These are phyloP conservation scores for Amborella trichopoda DNA, from an alignment of 164 flowering plant genomes.

Conservation along the genomic window DNA sequence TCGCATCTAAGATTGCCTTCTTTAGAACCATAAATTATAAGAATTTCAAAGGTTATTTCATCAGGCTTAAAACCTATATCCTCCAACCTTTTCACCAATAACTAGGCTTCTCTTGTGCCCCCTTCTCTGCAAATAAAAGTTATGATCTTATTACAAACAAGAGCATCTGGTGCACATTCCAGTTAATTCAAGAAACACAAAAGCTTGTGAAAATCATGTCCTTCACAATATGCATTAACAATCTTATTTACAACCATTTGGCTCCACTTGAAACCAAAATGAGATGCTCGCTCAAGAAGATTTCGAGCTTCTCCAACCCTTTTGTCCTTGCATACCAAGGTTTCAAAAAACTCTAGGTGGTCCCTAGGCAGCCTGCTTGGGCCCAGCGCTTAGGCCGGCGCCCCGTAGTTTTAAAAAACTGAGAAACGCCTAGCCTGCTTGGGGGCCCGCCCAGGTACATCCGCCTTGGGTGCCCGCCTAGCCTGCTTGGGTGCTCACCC, in stretches of 20 bases:
- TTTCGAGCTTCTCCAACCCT: conserved; percentile 60
- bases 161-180: conserved; percentile 28
- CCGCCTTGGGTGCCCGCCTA: too few relatives aligned
- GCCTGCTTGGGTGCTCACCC: too few relatives aligned
- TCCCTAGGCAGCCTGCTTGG: too few relatives aligned
- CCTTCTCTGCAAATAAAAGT: conserved; percentile 30
- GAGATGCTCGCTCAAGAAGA: conserved; percentile 33
- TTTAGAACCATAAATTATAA: conserved; percentile 51
- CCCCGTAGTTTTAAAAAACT: too few relatives aligned
- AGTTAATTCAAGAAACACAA: conserved; percentile 44
- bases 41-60: conserved; percentile 57
- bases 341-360: too few relatives aligned
- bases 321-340: conserved; percentile 40
- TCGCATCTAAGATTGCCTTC: conserved; percentile 57
- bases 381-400: too few relatives aligned
- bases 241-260: conserved; percentile 29
- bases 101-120: conserved; percentile 39
- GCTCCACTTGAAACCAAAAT: conserved; percentile 35
- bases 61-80: conserved; percentile 47
- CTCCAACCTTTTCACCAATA: conserved; percentile 38
- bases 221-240: conserved; percentile 51
- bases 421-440: too few relatives aligned
- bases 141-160: conserved; percentile 50
- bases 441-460: too few relatives aligned
- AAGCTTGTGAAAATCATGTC: conserved; percentile 62